A percentile compares a stretch with the other conserved stretches of the same genome.
Evolutionary conservation across 2,329 filamentous ascomycete species (phyloP).

Genomic region (Stenocarpella maydis): DNA sequence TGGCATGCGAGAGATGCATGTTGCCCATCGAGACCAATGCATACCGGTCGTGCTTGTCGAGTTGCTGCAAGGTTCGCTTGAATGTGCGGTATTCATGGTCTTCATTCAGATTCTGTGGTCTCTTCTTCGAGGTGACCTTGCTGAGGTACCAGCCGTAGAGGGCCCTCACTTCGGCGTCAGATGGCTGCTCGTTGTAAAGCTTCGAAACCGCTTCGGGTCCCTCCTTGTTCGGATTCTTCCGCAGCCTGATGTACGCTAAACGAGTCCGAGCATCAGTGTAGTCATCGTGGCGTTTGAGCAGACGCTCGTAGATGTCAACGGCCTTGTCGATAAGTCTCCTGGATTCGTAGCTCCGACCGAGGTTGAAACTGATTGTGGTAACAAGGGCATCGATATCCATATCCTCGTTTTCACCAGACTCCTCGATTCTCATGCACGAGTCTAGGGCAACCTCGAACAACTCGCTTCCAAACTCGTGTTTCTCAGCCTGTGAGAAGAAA

Average conservation of each 20-base stretch:
- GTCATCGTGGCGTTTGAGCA: constrained; percentile 85
- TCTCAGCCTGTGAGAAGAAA: constrained; percentile 90
- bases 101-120: constrained; percentile 80
- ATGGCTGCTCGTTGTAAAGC: constrained; percentile 83
- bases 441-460: constrained; percentile 92
- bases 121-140: constrained; percentile 80
- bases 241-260: constrained; percentile 88
- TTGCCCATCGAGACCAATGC: constrained; percentile 97
- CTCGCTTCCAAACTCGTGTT: constrained; percentile 79
- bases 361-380: constrained; percentile 96
- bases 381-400: constrained; percentile 90
- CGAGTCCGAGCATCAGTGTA: constrained; percentile 92
- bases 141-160: constrained; percentile 96
- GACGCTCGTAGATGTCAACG: constrained; percentile 84
- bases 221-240: constrained; percentile 81
- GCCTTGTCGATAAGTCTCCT: constrained; percentile 83
- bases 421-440: constrained; percentile 83
- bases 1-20: constrained; percentile 82
- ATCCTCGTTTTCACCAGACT: constrained; percentile 74
- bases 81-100: constrained; percentile 93
- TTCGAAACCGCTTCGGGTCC: constrained; percentile 87
- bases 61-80: constrained; percentile 92
- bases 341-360: constrained; percentile 91
- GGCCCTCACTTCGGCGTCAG: constrained; percentile 89
- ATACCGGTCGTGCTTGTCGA: constrained; percentile 98